phyloP scores from a whole-genome alignment of 2,329 filamentous ascomycete genomes.

The Claviceps paspali region DNA sequence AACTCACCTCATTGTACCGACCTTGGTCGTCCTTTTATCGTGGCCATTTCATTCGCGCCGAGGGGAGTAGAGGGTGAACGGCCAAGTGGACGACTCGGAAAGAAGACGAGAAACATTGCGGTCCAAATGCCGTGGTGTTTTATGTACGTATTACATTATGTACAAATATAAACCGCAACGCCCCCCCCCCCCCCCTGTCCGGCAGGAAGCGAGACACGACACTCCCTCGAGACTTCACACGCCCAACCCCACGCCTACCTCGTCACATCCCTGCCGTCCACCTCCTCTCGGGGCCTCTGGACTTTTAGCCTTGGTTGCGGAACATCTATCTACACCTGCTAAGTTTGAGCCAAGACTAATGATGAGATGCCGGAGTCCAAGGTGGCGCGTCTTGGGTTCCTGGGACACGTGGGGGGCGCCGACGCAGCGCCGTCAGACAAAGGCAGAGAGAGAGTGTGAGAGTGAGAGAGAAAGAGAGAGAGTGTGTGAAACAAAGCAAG shows the following conservation, averaged over 20 bases:
- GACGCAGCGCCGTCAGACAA: background rate
- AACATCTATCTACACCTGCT: background rate
- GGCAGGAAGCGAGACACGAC: slow-evolving; percentile 10
- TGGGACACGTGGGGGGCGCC: background rate
- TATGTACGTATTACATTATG: background rate
- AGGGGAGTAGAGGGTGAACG: too few species aligned
- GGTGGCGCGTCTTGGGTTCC: background rate
- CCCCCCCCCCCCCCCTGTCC: too few species aligned
- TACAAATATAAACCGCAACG: background rate
- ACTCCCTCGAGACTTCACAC: slow-evolving; percentile 6
- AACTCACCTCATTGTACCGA: too few species aligned
- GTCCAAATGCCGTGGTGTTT: background rate
- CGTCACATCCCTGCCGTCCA: background rate
- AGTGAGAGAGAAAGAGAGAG: too few species aligned
- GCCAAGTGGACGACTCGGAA: too few species aligned
- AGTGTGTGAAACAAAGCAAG: too few species aligned
- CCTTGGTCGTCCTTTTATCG: too few species aligned
- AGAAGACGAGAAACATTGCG: too few species aligned
- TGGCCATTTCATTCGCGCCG: too few species aligned
- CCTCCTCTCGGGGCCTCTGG: slow-evolving; percentile 5
- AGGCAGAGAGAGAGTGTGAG: too few species aligned
- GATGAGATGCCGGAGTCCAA: background rate
- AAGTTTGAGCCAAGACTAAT: background rate
- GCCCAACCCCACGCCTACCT: slow-evolving; percentile 5
- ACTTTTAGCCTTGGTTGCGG: slow-evolving; percentile 4